phyloP scores from a whole-genome alignment of 2,329 filamentous ascomycete species.

The Capronia coronata region DNA sequence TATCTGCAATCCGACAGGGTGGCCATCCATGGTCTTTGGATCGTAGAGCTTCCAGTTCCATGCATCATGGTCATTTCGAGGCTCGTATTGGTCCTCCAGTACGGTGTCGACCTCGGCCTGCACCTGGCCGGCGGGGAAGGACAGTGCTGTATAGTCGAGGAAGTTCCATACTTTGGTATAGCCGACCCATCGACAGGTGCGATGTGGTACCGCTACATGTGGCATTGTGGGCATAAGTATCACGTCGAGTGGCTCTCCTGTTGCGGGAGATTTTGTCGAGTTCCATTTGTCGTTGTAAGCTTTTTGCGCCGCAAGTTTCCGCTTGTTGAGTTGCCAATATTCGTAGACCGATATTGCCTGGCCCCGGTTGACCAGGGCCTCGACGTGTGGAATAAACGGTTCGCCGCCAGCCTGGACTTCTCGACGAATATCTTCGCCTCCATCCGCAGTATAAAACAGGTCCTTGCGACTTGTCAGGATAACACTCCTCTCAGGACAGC shows the following conservation, averaged over 20 bases:
- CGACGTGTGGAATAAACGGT: slow-evolving; percentile 54
- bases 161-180: slow-evolving; percentile 35
- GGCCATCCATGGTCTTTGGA: too few relatives aligned
- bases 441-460: slow-evolving; percentile 56
- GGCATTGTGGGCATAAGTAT: slow-evolving; percentile 31
- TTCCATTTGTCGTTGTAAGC: slow-evolving; percentile 57
- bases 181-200: slow-evolving; percentile 33
- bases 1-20: too few relatives aligned
- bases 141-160: slow-evolving; percentile 31
- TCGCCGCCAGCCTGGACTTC: slow-evolving; percentile 53
- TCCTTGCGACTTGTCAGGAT: slow-evolving; percentile 41
- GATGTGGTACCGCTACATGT: slow-evolving; percentile 31
- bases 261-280: too few relatives aligned
- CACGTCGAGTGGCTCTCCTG: slow-evolving; percentile 46
- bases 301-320: slow-evolving; percentile 50
- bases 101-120: too few relatives aligned
- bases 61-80: too few relatives aligned
- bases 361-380: slow-evolving; percentile 49
- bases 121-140: slow-evolving; percentile 30
- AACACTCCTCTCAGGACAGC: not conserved
- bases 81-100: too few relatives aligned
- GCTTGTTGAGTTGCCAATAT: slow-evolving; percentile 62
- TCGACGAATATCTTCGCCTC: slow-evolving; percentile 55
- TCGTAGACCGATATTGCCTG: slow-evolving; percentile 54
- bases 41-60: too few relatives aligned